Evolutionary conservation across 305 asterid genomes (phyloP).

Genomic region (Ajuga reptans): DNA sequence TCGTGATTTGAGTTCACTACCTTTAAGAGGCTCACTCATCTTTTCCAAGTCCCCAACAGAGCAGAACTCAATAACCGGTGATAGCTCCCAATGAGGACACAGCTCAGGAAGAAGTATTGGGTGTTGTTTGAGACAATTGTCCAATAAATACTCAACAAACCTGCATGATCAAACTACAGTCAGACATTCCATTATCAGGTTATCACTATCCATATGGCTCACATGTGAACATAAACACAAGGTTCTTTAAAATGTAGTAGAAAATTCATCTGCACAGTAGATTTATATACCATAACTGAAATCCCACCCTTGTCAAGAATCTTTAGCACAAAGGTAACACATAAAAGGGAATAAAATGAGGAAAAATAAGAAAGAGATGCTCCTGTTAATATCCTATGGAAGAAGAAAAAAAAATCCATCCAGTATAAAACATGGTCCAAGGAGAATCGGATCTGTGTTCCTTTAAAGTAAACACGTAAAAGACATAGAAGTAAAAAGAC

Average conservation of each 20-base stretch:
- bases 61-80: constrained; percentile 33
- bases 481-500: too few relatives aligned
- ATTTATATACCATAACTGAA: not conserved
- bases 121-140: constrained; percentile 49
- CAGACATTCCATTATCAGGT: constrained; percentile 20
- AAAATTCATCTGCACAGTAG: not conserved
- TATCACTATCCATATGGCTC: constrained; percentile 5
- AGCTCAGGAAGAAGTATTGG: constrained; percentile 61
- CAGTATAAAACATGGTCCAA: too few relatives aligned
- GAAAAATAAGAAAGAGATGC: not conserved
- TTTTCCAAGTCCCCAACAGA: constrained; percentile 43
- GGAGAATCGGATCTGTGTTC: too few relatives aligned
- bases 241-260: not conserved
- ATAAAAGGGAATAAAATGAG: not conserved
- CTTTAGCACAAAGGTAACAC: not conserved
- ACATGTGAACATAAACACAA: not conserved
- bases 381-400: too few relatives aligned
- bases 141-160: constrained; percentile 62
- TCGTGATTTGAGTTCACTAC: constrained; percentile 32
- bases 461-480: too few relatives aligned
- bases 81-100: constrained; percentile 43
- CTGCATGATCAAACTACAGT: constrained; percentile 41
- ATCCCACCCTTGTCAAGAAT: constrained; percentile 1
- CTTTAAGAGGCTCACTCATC: constrained; percentile 44
- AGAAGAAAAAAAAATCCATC: too few relatives aligned